These are phyloP conservation scores for Phytopythium helicoides DNA, from an alignment of 352 stramenopile genomes.

Conservation along the genomic window DNA sequence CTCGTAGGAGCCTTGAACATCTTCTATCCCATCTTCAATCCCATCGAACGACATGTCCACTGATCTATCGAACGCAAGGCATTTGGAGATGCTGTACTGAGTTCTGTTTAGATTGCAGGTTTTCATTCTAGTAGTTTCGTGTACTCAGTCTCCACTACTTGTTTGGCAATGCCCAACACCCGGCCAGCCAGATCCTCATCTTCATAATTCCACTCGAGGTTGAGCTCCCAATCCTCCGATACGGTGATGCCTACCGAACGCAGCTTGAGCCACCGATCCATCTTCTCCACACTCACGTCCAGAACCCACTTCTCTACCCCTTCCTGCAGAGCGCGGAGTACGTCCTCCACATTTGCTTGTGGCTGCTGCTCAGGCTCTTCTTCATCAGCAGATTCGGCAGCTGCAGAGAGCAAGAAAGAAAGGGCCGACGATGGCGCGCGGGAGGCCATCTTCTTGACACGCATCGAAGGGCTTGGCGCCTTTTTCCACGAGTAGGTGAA, in stretches of 20 bases:
- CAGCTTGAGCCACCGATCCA: constrained; percentile 75
- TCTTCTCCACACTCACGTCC: constrained; percentile 53
- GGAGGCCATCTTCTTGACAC: constrained; percentile 72
- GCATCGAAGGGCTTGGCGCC: constrained; percentile 47
- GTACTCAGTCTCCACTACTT: constrained; percentile 71
- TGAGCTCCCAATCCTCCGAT: constrained; percentile 74
- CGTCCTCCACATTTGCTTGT: constrained; percentile 52
- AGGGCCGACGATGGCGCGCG: constrained; percentile 59
- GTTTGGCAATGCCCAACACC: constrained; percentile 79
- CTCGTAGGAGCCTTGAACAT: no score
- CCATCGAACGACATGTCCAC: no score
- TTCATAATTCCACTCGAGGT: constrained; percentile 83
- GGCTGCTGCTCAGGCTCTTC: constrained; percentile 64
- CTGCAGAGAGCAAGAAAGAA: constrained; percentile 75
- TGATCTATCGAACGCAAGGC: no score
- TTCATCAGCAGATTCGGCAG: constrained; percentile 69
- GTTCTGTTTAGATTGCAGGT: no score
- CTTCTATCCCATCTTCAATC: no score
- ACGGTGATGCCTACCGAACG: constrained; percentile 63
- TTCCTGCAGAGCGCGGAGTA: constrained; percentile 45
- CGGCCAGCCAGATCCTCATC: constrained; percentile 83
- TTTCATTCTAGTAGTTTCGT: constrained; percentile 24
- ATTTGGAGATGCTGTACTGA: no score
- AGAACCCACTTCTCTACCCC: constrained; percentile 63
- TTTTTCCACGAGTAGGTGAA: constrained; percentile 87